Percentiles rank a stretch among this genome's conserved stretches.
Evolutionary conservation across 202 grass and related monocot genomes (phyloP).

Genomic region (Miscanthus sacchariflorus): DNA sequence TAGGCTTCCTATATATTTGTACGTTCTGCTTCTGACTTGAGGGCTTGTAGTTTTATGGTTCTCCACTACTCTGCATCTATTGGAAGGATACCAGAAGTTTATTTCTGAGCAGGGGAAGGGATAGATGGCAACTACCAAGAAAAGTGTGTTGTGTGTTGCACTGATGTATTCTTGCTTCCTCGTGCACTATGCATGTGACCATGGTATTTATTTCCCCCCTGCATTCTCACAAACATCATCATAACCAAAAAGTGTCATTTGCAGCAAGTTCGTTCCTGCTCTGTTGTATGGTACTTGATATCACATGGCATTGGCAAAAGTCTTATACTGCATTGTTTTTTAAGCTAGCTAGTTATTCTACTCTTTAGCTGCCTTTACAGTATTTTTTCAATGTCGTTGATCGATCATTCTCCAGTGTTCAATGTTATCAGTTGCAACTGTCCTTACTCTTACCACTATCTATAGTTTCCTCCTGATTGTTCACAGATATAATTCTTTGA

Average conservation of each 20-base stretch:
- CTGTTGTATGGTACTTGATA: conserved; percentile 14
- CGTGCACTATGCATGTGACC: conserved; percentile 43
- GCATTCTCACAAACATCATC: neutral
- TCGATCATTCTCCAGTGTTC: neutral
- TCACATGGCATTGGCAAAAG: neutral
- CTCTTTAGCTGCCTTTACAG: neutral
- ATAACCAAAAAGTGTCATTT: neutral
- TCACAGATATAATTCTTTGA: neutral
- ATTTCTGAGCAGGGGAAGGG: conserved; percentile 12
- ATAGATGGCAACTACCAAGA: conserved; percentile 25
- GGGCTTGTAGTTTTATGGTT: conserved; percentile 2
- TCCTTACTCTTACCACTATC: neutral
- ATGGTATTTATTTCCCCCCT: neutral
- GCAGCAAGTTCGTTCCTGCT: neutral
- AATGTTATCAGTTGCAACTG: neutral
- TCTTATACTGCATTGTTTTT: neutral
- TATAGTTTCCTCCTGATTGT: conserved; percentile 8
- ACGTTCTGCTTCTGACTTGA: neutral
- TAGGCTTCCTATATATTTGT: conserved; percentile 46
- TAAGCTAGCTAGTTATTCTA: conserved; percentile 1
- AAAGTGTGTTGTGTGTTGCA: neutral
- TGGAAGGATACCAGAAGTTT: neutral
- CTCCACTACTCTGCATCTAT: neutral
- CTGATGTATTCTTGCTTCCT: conserved; percentile 36
- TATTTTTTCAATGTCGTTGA: neutral